phyloP scores from a whole-genome alignment of 345 rosid genomes.

The Euphorbia lathyris region DNA sequence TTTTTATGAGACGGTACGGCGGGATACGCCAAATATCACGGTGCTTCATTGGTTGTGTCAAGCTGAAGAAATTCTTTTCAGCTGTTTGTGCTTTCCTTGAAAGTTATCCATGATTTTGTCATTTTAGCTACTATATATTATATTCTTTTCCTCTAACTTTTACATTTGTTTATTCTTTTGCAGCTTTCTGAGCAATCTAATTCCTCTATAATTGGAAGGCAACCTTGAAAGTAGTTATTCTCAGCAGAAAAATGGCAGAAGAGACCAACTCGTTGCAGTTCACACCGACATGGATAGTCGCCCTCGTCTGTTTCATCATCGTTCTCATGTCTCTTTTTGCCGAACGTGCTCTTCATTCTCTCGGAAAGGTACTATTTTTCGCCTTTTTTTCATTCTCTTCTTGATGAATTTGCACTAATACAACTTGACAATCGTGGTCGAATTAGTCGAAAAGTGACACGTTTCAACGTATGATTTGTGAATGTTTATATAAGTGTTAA shows the following conservation, averaged over 20 bases:
- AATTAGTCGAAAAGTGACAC: too few relatives aligned
- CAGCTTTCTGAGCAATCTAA: not conserved
- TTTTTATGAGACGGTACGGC: too few relatives aligned
- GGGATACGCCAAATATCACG: too few relatives aligned
- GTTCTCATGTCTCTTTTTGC: constrained; percentile 62
- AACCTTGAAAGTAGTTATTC: not conserved
- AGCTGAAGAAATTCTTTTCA: not conserved
- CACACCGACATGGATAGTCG: constrained; percentile 86
- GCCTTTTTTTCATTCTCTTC: not conserved
- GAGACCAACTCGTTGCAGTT: constrained; percentile 44
- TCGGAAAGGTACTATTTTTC: constrained; percentile 63
- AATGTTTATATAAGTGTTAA: too few relatives aligned
- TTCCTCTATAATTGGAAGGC: not conserved
- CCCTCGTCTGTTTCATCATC: constrained; percentile 64
- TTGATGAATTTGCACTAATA: too few relatives aligned
- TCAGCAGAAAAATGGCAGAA: not conserved
- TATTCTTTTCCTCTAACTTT: constrained; percentile 21
- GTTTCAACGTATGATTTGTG: too few relatives aligned
- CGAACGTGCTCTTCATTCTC: constrained; percentile 66
- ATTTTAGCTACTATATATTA: not conserved
- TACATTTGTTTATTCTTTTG: not conserved
- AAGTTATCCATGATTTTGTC: not conserved
- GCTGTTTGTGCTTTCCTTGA: constrained; percentile 14
- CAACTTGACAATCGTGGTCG: too few relatives aligned
- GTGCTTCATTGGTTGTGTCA: too few relatives aligned